Evolutionary conservation across 345 rosid species (phyloP).

Genomic region (Sonneratia alba): DNA sequence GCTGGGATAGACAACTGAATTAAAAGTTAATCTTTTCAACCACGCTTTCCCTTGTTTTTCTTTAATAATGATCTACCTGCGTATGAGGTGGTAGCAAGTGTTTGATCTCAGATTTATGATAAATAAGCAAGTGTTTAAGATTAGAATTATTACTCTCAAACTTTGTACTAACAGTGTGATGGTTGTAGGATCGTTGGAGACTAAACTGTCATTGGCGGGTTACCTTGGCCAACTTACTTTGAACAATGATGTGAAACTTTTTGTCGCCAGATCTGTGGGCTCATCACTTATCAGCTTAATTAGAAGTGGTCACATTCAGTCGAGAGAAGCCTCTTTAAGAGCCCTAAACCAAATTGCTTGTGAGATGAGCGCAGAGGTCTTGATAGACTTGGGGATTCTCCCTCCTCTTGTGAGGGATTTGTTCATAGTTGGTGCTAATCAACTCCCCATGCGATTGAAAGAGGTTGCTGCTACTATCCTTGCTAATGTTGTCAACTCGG

Average conservation of each 20-base stretch:
- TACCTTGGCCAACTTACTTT: conserved; percentile 78
- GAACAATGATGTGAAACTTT: conserved; percentile 69
- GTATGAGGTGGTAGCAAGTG: too few species aligned
- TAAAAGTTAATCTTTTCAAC: too few species aligned
- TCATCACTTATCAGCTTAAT: conserved; percentile 64
- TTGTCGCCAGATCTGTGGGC: conserved; percentile 71
- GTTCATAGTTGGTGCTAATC: conserved; percentile 63
- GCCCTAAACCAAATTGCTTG: conserved; percentile 82
- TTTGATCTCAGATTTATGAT: too few species aligned
- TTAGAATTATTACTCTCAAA: neutral
- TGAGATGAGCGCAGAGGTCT: conserved; percentile 69
- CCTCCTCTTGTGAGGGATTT: conserved; percentile 83
- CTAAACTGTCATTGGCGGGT: conserved; percentile 75
- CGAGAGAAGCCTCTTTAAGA: conserved; percentile 75
- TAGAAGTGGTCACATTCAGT: conserved; percentile 54
- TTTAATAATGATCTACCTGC: too few species aligned
- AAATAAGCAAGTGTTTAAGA: neutral
- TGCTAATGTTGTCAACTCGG: conserved; percentile 73
- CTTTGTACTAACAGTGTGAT: conserved; percentile 5
- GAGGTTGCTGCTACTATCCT: conserved; percentile 91
- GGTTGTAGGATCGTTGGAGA: conserved; percentile 65
- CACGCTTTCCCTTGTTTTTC: too few species aligned
- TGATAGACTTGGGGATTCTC: conserved; percentile 71
- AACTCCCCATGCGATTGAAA: conserved; percentile 77
- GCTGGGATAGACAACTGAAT: too few species aligned